Evolutionary conservation across 208 protist genomes (phyloP), one percentile per base, ranked within the genome.

Genomic region (Cochliopodium minus): DNA sequence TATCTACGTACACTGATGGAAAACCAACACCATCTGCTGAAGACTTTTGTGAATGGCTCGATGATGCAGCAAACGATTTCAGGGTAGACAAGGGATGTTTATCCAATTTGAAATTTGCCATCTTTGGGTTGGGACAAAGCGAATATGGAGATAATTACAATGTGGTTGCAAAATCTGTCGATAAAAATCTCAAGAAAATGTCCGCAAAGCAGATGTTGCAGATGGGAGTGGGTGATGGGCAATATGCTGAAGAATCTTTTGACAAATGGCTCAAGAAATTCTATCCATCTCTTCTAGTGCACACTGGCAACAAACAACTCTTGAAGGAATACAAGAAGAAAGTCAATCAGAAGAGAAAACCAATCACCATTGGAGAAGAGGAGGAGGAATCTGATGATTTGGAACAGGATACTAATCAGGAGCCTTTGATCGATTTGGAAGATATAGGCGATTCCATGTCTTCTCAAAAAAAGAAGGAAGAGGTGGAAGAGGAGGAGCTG

Each of bases 61-160:
- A 79, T 28, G 82, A 87, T 56, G 69, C 77, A 28, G 78, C 66
- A 47, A 67, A 79, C 51, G 83, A 87, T 40, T 78, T 83, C 62
- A 75, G 83, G 15, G 69, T 87, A 9, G 61, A 75, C 0, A 70
- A 76, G 50, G 71, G 83, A 57, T 45, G 60, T 0, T 68, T 87
- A 10, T 38, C 56, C 9, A 20, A 68, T 10, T 78, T 68, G 47
- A 72, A 72, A 43, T 87, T 86, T 56, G 71, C 74, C 22, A 46
- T 88, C 7, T 87, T 91, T 66, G 83, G 82, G 9, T 67, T 88
- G 11, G 85, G 85, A 29, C 80, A 88, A 56, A 64, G 72, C 43
- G 71, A 72, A 10, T 91, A 88, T 63, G 78, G 78, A 33, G 62
- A 70, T 7, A 50, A 75, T 57, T 89, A 83, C 65, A 87, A 84